These are phyloP conservation scores for Biscogniauxia mediterranea DNA, from an alignment of 2,329 filamentous ascomycete species.

Conservation along the genomic window DNA sequence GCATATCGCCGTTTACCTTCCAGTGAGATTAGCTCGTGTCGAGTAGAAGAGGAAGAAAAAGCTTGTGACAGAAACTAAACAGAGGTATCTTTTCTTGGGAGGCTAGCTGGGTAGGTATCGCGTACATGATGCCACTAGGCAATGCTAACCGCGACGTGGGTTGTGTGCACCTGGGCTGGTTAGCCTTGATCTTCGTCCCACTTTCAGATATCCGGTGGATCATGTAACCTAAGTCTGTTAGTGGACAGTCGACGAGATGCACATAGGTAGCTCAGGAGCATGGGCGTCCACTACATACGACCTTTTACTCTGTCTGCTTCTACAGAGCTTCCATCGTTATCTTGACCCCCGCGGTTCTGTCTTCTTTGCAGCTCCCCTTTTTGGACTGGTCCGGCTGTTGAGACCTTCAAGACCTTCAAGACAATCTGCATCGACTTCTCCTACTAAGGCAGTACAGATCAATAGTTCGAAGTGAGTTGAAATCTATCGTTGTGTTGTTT, in stretches of 20 bases:
- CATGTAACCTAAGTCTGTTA: constrained; percentile 2
- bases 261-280: not conserved
- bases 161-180: not conserved
- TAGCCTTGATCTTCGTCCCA: not conserved
- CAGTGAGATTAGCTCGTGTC: not conserved
- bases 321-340: constrained; percentile 35
- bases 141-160: not conserved
- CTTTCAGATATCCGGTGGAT: constrained; percentile 4
- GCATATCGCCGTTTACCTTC: not conserved
- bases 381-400: constrained; percentile 26
- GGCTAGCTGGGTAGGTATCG: not conserved
- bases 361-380: constrained; percentile 35
- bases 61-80: not conserved
- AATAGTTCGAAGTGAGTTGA: not conserved
- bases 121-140: not conserved
- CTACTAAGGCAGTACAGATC: not conserved
- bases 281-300: not conserved
- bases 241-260: not conserved
- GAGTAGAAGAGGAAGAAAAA: not conserved
- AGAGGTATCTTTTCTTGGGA: not conserved
- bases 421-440: constrained; percentile 9
- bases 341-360: constrained; percentile 26
- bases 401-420: constrained; percentile 19
- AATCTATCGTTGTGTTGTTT: not conserved
- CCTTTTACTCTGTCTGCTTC: constrained; percentile 21